phyloP scores from a whole-genome alignment of 768 basidiomycete genomes.

The Termitomyces sp. region DNA sequence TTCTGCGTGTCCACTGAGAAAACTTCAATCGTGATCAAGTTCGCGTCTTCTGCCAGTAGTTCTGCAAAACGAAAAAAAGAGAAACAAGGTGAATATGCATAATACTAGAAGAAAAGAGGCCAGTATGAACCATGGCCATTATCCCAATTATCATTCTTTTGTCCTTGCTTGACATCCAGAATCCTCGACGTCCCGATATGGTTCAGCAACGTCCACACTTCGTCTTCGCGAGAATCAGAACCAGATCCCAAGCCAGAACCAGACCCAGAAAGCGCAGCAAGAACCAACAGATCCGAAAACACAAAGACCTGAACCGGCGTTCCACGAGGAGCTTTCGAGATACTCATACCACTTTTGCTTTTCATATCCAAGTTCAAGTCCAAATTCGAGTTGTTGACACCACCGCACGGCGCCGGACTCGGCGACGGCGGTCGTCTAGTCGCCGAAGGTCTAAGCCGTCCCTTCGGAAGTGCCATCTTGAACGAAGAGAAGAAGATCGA shows the following conservation, averaged over 20 bases:
- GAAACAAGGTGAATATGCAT: not conserved
- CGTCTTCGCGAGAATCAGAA: not conserved
- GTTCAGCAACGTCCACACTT: conserved; percentile 21
- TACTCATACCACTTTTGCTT: too few relatives aligned
- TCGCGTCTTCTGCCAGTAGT: not conserved
- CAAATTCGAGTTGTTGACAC: not conserved
- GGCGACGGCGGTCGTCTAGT: conserved; percentile 10
- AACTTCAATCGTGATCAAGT: conserved; percentile 41
- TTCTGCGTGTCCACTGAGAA: conserved; percentile 41
- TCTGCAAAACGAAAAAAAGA: conserved; percentile 12
- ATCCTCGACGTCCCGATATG: conserved; percentile 46
- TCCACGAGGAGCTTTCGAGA: not conserved
- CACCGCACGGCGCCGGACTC: conserved; percentile 2
- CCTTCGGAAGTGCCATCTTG: conserved; percentile 9
- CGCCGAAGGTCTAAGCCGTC: conserved; percentile 2
- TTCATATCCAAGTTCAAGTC: not conserved
- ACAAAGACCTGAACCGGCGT: conserved; percentile 30
- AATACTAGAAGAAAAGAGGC: not conserved
- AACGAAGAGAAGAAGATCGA: conserved; percentile 15
- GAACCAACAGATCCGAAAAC: conserved; percentile 69
- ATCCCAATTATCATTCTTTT: not conserved
- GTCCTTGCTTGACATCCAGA: conserved; percentile 21
- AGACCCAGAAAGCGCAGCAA: conserved; percentile 37
- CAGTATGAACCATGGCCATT: conserved; percentile 12
- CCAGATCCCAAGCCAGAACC: conserved; percentile 9